Evolutionary conservation across 1,139 yeast genomes (phyloP).

Genomic region (Suhomyces taliae): DNA sequence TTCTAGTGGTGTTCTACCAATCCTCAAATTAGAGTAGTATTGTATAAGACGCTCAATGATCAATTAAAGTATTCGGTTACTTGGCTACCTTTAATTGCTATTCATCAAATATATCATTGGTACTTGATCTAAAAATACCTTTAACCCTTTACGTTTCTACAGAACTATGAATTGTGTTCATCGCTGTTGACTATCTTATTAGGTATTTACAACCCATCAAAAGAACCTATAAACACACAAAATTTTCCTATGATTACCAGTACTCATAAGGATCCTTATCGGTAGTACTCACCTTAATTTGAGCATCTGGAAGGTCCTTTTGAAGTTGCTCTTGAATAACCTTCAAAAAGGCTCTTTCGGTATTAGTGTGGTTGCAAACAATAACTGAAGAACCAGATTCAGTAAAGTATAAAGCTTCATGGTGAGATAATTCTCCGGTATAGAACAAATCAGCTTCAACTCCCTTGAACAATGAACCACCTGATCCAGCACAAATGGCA

Average conservation of each 20-base stretch:
- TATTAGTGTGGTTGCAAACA: constrained; percentile 84
- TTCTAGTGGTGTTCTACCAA: too few species aligned
- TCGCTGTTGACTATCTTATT: too few species aligned
- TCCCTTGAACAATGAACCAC: constrained; percentile 66
- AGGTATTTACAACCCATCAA: too few species aligned
- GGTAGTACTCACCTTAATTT: constrained; percentile 46
- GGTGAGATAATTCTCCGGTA: constrained; percentile 95
- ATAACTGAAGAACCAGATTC: constrained; percentile 77
- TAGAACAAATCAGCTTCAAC: constrained; percentile 72
- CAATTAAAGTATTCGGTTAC: too few species aligned
- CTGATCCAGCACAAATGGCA: constrained; percentile 98
- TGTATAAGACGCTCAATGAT: too few species aligned
- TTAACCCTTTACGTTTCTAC: too few species aligned
- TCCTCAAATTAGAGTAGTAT: too few species aligned
- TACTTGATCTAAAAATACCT: too few species aligned
- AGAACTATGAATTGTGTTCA: too few species aligned
- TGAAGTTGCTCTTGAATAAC: constrained; percentile 51
- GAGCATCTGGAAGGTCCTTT: constrained; percentile 43
- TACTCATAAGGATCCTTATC: constrained; percentile 58
- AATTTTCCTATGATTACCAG: constrained; percentile 7
- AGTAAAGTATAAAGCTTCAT: constrained; percentile 70
- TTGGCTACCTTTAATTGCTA: too few species aligned
- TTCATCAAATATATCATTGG: too few species aligned
- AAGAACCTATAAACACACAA: too few species aligned
- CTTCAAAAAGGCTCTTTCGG: constrained; percentile 81